Base-by-base conservation (phyloP, 208 protist genomes). In the Trypanosoma vivax region DNA sequence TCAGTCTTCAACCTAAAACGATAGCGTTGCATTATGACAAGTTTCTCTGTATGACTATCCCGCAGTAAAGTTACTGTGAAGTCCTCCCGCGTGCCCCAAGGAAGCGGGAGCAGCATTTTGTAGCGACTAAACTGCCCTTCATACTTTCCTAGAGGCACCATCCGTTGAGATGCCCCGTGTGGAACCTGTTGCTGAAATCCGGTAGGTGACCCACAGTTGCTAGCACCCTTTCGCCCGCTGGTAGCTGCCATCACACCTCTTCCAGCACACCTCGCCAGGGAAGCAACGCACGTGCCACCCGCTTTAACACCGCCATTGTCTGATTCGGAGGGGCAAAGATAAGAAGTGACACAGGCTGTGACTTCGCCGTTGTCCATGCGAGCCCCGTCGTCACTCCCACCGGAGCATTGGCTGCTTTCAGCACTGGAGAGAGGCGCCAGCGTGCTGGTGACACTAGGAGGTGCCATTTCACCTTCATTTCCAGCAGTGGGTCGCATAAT, bases 1-100 rank as follows among this genome's bases (percentile, higher is more conserved):
- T 59, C 18, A n/a, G n/a, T n/a, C 2, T n/a, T 0, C 28, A 4
- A 16, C 28, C 5, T 2, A 41, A 43, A 64, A 6, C 21, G 19
- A 29, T 64, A 56, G 14, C 16, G 47, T 14, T 41, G 48, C 43
- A 34, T 50, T 2, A 48, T 50, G 13, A 64, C 57, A 39, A 64
- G 49, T 18, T 11, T 42, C 28, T 25, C 23, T 2, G 24, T 51
- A 39, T 37, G 4, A 25, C 30, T 18, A 33, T 64, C 57, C 52
- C 57, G 29, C 21, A 31, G 28, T 2, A 64, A 29, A 41, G 38
- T 42, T 2, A 55, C 21, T 31, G 13, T 11, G 23, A 16, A 38
- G 10, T 55, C 39, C 13, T 7, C 41, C n/a, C 23, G 14, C 25
- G 1, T 16, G 13, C 57, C 40, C 57, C 57, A 64, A 21, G 49